Conservation (phyloP, 2,329 filamentous ascomycete species). For the Tolypocladium paradoxum region DNA sequence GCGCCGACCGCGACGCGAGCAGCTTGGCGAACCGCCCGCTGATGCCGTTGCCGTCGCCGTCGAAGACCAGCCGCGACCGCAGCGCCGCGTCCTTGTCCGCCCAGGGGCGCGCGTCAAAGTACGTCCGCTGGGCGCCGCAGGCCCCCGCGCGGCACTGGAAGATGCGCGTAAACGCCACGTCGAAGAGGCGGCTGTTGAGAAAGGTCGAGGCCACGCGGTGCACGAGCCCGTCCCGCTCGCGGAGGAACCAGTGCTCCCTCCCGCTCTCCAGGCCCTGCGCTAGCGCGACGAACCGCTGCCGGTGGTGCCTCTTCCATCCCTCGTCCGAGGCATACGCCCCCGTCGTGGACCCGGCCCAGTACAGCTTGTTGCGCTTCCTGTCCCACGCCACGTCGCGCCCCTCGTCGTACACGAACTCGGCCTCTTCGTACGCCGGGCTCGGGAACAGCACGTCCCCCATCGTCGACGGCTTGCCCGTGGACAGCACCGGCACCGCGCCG, state of each 20-base stretch:
- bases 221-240: conserved; percentile 8
- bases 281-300: conserved; percentile 33
- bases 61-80: conserved; percentile 31
- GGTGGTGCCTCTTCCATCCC: conserved; percentile 32
- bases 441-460: conserved; percentile 43
- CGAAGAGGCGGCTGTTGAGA: conserved; percentile 26
- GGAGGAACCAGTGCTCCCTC: conserved; percentile 21
- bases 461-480: conserved; percentile 30
- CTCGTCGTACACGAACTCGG: conserved; percentile 29
- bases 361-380: conserved; percentile 37
- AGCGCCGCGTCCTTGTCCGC: conserved; percentile 24
- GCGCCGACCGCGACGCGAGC: conserved; percentile 32
- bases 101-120: conserved; percentile 20
- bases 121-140: conserved; percentile 23
- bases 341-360: conserved; percentile 47
- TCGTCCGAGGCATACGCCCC: conserved; percentile 28
- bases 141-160: conserved; percentile 29
- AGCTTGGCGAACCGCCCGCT: conserved; percentile 42
- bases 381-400: conserved; percentile 34
- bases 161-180: conserved; percentile 34
- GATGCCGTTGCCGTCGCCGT: conserved; percentile 46
- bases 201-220: conserved; percentile 15
- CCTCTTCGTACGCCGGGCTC: conserved; percentile 35
- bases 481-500: conserved; percentile 33
- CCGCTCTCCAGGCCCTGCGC: conserved; percentile 19